Evolutionary conservation across 2,329 filamentous ascomycete species (phyloP).

Genomic region (Fusarium nurragi): DNA sequence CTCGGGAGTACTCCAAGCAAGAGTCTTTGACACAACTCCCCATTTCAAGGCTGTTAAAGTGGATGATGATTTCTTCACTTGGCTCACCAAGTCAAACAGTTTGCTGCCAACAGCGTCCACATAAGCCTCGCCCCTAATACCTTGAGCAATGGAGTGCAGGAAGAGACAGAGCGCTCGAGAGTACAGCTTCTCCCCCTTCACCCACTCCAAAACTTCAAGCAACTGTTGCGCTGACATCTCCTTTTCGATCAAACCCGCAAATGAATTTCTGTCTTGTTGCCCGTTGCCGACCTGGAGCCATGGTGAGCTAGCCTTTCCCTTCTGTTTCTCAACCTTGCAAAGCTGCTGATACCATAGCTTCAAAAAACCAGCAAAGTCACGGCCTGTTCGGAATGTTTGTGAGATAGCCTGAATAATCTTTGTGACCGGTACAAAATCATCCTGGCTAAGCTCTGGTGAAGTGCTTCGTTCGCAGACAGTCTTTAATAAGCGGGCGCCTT

Average conservation of each 20-base stretch:
- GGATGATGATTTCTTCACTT: conserved; percentile 45
- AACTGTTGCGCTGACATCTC: conserved; percentile 59
- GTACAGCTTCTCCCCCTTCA: conserved; percentile 47
- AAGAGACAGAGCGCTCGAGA: conserved; percentile 53
- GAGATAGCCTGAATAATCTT: conserved; percentile 56
- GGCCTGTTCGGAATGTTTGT: conserved; percentile 55
- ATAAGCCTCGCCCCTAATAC: conserved; percentile 54
- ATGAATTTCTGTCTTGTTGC: conserved; percentile 26
- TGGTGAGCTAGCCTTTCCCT: conserved; percentile 42
- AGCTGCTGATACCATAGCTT: conserved; percentile 59
- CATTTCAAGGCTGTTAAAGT: conserved; percentile 52
- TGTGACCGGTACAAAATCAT: conserved; percentile 40
- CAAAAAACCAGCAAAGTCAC: conserved; percentile 58
- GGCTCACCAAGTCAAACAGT: conserved; percentile 50
- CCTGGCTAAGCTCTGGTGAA: conserved; percentile 25
- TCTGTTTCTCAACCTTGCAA: conserved; percentile 47
- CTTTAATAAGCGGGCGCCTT: conserved; percentile 53
- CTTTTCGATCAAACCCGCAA: conserved; percentile 50
- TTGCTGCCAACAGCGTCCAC: conserved; percentile 54
- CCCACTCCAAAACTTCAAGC: conserved; percentile 55
- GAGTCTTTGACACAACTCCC: conserved; percentile 51
- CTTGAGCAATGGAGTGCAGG: conserved; percentile 54
- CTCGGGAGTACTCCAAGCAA: conserved; percentile 49
- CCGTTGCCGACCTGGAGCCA: conserved; percentile 48
- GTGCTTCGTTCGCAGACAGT: conserved; percentile 52